These are phyloP conservation scores for Leccinum longicurvipes DNA, from an alignment of 768 basidiomycete genomes.

Conservation along the genomic window DNA sequence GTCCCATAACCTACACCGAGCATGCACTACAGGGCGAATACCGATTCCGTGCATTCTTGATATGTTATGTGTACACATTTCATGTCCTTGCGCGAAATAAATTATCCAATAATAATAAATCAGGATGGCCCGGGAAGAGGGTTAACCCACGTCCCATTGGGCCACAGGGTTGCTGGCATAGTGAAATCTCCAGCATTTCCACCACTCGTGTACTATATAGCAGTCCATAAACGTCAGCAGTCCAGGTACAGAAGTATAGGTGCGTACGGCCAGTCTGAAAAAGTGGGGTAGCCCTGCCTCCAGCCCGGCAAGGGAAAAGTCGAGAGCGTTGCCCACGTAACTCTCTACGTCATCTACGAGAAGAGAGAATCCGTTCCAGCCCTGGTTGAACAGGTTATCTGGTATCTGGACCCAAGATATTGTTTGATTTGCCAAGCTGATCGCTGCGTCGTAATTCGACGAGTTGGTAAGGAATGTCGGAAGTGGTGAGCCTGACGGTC, in stretches of 20 bases:
- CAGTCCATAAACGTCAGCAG: constrained; percentile 1
- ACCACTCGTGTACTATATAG: constrained; percentile 44
- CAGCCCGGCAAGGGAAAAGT: constrained; percentile 66
- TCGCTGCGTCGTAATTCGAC: constrained; percentile 55
- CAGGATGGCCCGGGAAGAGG: constrained; percentile 64
- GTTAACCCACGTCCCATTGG: constrained; percentile 81
- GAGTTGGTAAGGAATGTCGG: constrained; percentile 75
- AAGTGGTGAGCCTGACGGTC: constrained; percentile 60
- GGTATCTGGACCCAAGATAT: constrained; percentile 56
- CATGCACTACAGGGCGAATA: neutral
- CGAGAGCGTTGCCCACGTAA: constrained; percentile 66
- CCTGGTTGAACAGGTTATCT: constrained; percentile 23
- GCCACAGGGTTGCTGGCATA: constrained; percentile 68
- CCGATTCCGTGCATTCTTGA: neutral
- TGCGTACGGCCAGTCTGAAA: constrained; percentile 73
- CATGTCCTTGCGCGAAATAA: neutral
- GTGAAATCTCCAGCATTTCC: constrained; percentile 71
- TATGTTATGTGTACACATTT: neutral
- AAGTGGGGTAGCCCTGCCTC: constrained; percentile 64
- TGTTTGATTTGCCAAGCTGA: constrained; percentile 51
- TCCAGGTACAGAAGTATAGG: neutral
- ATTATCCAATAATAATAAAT: neutral
- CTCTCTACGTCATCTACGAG: constrained; percentile 86
- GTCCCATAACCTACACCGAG: neutral
- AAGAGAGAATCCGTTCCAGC: constrained; percentile 76